Percentiles rank a stretch among this genome's conserved stretches.
These are phyloP conservation scores for Cavenderia fasciculata DNA, from an alignment of 78 protist genomes.

Conservation along the genomic window DNA sequence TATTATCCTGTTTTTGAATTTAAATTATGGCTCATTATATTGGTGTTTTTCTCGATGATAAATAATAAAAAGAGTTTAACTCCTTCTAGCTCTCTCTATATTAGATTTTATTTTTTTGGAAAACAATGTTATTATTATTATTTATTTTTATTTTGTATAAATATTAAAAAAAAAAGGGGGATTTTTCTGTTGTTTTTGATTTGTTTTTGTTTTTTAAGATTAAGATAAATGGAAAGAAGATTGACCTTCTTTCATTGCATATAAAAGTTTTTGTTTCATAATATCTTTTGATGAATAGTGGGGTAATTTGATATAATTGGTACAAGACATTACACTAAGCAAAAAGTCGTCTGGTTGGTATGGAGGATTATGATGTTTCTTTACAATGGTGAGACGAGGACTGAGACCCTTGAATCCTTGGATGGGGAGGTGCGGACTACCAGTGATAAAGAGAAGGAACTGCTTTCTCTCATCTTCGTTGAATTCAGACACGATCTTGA, in stretches of 20 bases:
- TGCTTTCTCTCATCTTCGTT: constrained; percentile 48
- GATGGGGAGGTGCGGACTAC: constrained; percentile 85
- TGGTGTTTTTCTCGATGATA: too few species aligned
- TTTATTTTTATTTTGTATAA: too few species aligned
- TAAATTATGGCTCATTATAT: too few species aligned
- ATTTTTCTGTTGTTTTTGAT: too few species aligned
- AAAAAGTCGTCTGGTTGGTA: constrained; percentile 78
- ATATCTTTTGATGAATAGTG: constrained; percentile 83
- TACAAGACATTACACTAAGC: constrained; percentile 88
- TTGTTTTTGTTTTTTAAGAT: not conserved
- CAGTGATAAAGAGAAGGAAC: constrained; percentile 86
- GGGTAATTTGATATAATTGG: constrained; percentile 90
- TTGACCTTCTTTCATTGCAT: constrained; percentile 87
- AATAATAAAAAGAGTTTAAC: too few species aligned
- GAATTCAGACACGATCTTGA: constrained; percentile 76
- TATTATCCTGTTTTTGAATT: not conserved
- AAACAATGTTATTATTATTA: too few species aligned
- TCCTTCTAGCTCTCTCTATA: too few species aligned
- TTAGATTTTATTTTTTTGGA: too few species aligned
- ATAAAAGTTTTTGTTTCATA: constrained; percentile 71
- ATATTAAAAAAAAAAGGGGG: too few species aligned
- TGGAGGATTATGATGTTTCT: constrained; percentile 51
- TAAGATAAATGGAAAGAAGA: constrained; percentile 64
- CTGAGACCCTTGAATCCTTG: constrained; percentile 81
- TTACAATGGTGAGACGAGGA: constrained; percentile 74